A percentile compares a stretch with the other conserved stretches of the same genome.
These are phyloP conservation scores for Carpinus fangiana DNA, from an alignment of 306 rosid genomes.

Conservation along the genomic window DNA sequence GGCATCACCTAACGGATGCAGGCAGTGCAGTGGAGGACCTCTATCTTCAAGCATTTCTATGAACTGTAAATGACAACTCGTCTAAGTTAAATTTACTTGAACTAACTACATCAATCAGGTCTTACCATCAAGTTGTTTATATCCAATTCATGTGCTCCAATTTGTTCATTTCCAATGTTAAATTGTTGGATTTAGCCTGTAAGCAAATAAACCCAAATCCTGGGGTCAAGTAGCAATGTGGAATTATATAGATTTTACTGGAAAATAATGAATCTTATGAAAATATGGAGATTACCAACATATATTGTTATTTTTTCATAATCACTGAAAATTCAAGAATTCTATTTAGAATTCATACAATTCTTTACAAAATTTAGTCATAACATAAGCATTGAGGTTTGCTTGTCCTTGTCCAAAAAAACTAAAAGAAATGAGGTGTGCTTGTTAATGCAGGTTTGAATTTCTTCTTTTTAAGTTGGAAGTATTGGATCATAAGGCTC, in stretches of 20 bases:
- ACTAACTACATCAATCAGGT: not conserved
- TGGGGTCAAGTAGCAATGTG: not conserved
- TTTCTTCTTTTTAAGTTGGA: conserved; percentile 85
- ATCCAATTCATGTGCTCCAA: not conserved
- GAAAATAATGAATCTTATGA: not conserved
- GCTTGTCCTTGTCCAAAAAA: not conserved
- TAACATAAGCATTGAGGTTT: conserved; percentile 4
- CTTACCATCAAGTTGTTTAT: too few relatives aligned
- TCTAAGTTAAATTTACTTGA: not conserved
- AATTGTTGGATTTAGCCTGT: not conserved
- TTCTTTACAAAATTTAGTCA: not conserved
- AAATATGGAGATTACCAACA: not conserved
- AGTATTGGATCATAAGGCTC: conserved; percentile 94
- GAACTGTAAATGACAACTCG: too few relatives aligned
- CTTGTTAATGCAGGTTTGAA: conserved; percentile 64
- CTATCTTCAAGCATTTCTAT: too few relatives aligned
- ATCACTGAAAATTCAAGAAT: not conserved
- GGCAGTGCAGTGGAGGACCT: too few relatives aligned
- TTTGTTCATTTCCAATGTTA: not conserved
- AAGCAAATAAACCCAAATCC: not conserved
- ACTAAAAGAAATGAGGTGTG: not conserved
- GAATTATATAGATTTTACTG: not conserved
- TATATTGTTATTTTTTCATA: not conserved
- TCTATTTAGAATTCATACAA: not conserved
- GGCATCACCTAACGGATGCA: too few relatives aligned